A percentile compares a stretch with the other conserved stretches of the same genome.
phyloP scores from a whole-genome alignment of 164 flowering plant species.

The Houttuynia cordata region DNA sequence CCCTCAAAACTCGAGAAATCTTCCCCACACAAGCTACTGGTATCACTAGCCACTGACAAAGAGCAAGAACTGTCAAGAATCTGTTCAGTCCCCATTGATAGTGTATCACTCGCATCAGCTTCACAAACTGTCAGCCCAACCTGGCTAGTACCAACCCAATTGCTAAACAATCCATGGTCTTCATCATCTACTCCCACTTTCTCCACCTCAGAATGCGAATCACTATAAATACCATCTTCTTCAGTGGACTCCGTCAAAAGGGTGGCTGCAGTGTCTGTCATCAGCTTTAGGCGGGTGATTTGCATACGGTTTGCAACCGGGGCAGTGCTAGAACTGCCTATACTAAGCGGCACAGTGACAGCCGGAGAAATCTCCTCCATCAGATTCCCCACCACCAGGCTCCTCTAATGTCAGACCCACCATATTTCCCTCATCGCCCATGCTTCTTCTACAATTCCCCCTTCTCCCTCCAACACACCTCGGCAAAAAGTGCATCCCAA shows the following conservation, averaged over 20 bases:
- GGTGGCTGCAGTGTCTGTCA: slow-evolving; percentile 26
- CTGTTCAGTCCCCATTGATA: slow-evolving; percentile 41
- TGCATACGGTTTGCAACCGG: slow-evolving; percentile 19
- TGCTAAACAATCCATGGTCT: slow-evolving; percentile 13
- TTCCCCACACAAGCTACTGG: slow-evolving; percentile 55
- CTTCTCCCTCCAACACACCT: not conserved
- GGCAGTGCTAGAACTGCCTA: slow-evolving; percentile 20
- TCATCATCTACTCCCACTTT: slow-evolving; percentile 20
- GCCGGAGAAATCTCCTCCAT: slow-evolving; percentile 50
- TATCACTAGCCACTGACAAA: slow-evolving; percentile 56
- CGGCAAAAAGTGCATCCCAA: not conserved
- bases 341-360: slow-evolving; percentile 35
- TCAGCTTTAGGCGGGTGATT: slow-evolving; percentile 31
- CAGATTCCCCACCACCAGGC: slow-evolving; percentile 13
- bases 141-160: slow-evolving; percentile 16
- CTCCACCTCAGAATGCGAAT: slow-evolving; percentile 2
- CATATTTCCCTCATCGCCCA: slow-evolving; percentile 9
- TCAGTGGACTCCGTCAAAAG: slow-evolving; percentile 20
- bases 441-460: slow-evolving; percentile 10
- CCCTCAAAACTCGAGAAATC: slow-evolving; percentile 37
- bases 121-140: slow-evolving; percentile 14
- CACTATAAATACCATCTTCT: slow-evolving; percentile 7
- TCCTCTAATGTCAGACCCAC: slow-evolving; percentile 11
- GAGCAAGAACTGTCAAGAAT: slow-evolving; percentile 51
- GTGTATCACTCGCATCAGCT: slow-evolving; percentile 53